These are phyloP conservation scores for Phialophora macrospora DNA, from an alignment of 2,329 filamentous ascomycete species.

Conservation along the genomic window DNA sequence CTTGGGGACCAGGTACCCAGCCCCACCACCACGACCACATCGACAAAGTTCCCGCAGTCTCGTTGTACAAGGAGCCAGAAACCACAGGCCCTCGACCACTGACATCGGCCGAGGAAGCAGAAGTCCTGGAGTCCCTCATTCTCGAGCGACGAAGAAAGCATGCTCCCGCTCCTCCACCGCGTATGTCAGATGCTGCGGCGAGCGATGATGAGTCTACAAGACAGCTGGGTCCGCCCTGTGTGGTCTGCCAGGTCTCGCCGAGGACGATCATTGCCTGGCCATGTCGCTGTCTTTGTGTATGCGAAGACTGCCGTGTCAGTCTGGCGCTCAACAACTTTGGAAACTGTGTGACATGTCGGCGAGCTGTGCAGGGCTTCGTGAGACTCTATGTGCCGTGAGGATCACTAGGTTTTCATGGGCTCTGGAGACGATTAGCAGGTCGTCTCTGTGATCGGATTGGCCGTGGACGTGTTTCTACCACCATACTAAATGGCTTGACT, in stretches of 20 bases:
- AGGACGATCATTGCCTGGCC: slow-evolving; percentile 94
- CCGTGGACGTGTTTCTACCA: not conserved
- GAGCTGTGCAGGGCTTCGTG: slow-evolving; percentile 86
- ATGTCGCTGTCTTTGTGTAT: slow-evolving; percentile 89
- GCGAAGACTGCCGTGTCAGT: slow-evolving; percentile 91
- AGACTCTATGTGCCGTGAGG: slow-evolving; percentile 79
- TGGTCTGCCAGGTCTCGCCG: slow-evolving; percentile 86
- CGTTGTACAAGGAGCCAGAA: slow-evolving; percentile 22
- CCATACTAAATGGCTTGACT: not conserved
- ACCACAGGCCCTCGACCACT: slow-evolving; percentile 41
- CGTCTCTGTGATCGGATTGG: not conserved
- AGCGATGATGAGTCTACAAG: slow-evolving; percentile 29
- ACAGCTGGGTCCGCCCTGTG: slow-evolving; percentile 77
- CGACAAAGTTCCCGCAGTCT: slow-evolving; percentile 50
- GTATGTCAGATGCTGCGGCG: slow-evolving; percentile 11
- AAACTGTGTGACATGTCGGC: slow-evolving; percentile 91
- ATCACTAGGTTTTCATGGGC: slow-evolving; percentile 35
- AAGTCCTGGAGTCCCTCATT: slow-evolving; percentile 64
- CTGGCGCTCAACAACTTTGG: slow-evolving; percentile 97
- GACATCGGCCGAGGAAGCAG: slow-evolving; percentile 60
- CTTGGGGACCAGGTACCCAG: slow-evolving; percentile 33
- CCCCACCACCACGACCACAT: slow-evolving; percentile 34
- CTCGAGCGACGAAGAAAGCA: slow-evolving; percentile 54
- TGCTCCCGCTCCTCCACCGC: slow-evolving; percentile 37
- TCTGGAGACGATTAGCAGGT: not conserved